Evolutionary conservation across 345 rosid species (phyloP).

Genomic region (Kernera saxatilis): DNA sequence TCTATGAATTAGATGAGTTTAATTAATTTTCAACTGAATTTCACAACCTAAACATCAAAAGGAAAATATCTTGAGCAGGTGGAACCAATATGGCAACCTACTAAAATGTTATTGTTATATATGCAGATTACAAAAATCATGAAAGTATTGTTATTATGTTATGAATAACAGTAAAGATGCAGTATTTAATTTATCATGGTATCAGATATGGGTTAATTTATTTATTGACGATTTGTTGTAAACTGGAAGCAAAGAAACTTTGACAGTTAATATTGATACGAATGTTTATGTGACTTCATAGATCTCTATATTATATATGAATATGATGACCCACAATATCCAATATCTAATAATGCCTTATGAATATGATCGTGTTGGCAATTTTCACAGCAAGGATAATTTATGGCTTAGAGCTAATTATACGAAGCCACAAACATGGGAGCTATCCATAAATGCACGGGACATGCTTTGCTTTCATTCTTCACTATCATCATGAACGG

Average conservation of each 20-base stretch:
- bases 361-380: slow-evolving; percentile 25
- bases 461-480: slow-evolving; percentile 27
- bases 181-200: background rate
- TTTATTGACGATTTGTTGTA: background rate
- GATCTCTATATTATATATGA: background rate
- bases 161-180: too few relatives aligned
- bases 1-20: background rate
- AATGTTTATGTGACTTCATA: background rate
- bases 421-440: slow-evolving; percentile 22
- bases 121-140: too few relatives aligned
- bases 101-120: too few relatives aligned
- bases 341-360: background rate
- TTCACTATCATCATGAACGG: slow-evolving; percentile 24
- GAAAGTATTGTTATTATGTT: too few relatives aligned
- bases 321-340: slow-evolving; percentile 19
- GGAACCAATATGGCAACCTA: too few relatives aligned
- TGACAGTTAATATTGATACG: background rate
- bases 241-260: background rate
- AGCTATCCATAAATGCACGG: slow-evolving; percentile 26
- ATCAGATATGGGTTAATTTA: background rate
- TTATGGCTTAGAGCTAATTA: slow-evolving; percentile 9
- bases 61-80: too few relatives aligned
- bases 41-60: too few relatives aligned
- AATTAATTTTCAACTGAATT: too few relatives aligned
- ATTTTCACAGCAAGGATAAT: slow-evolving; percentile 8